Base-by-base conservation (phyloP, 257 asterid genomes). In the Plantago major region DNA sequence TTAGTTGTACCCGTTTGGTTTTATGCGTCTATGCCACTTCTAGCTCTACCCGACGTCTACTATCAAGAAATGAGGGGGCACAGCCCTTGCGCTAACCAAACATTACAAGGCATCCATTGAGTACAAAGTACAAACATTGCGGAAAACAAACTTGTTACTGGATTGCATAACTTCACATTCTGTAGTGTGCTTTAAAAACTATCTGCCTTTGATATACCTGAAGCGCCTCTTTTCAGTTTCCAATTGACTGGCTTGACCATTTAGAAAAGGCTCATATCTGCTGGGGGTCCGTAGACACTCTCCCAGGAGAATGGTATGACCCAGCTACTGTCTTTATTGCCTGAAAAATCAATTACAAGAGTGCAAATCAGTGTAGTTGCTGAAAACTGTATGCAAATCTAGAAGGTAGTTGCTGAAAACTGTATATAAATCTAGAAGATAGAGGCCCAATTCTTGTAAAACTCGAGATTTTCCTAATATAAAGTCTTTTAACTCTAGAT, bases 221-320 rank as follows among this genome's bases (percentile, higher is more conserved):
- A 22, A 22, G 26, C 26, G 26, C 2, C 26, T 22, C 26, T 22
- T 22, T 22, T 22, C 26, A 22, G 26, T 22, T 22, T 22, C 1
- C 26, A 22, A 22, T 22, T 22, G 16, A 15, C 22, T 53, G 13
- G 15, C 42, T 12, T 11, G 9, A 54, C 13, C 16, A 11, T 33
- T 54, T 85, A 90, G 68, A 88, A 90, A 17, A 90, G 79, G 60
- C 80, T 55, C 75, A 75, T 71, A 52, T 90, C 98, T 17, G 94
- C 89, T 16, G 98, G 96, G 26, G 96, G 95, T 57, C 98, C 98
- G 53, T 90, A 90, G 10, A 90, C 88, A 37, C 96, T 88, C 82
- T 82, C 83, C 98, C 98, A 90, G 19, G 98, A 90, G 62, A 76
- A 79, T 6, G 98, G 98, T 52, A 82, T 66, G 59, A 72, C 67